Evolutionary conservation across 257 asterid genomes (phyloP), one percentile per base, ranked within the genome.

Genomic region (Nicotiana noctiflora): DNA sequence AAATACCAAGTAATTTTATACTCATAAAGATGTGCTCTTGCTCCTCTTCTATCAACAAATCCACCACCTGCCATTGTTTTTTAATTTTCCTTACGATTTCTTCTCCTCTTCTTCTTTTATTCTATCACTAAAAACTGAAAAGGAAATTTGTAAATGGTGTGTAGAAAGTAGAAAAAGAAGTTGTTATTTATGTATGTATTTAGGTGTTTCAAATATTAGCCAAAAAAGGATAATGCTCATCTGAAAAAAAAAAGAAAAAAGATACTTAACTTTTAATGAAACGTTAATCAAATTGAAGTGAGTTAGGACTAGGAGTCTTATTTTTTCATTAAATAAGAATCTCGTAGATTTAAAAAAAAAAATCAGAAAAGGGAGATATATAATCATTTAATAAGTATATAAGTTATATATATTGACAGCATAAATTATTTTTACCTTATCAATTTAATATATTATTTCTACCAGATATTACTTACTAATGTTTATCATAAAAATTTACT

Each of bases 1-100:
- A 93, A 93, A 83, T 93, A 93, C 34, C 86, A 79, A 2, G 97
- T 93, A 79, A 89, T 92, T 37, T 37, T 90, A 1, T 90, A 85
- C 84, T 93, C 98, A 77, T 93, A 93, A 1, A 87, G 93, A 79
- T 89, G 92, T 70, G 95, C 97, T 83, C 97, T 92, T 0, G 85
- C 90, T 80, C 93, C 95, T 19, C 81, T 82, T 11, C 68, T 75
- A 11, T 87, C 92, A 19, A 51, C 62, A 21, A 89, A 76, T 51
- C 84, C 91, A 19, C 95, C 97, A 18, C 97, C 98, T 2, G 93
- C 98, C 98, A 93, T 92, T 81, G 60, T 40, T 60, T 49, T 29
- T 46, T 49, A 18, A 19, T 29, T 23, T 59, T 9, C 4, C 18
- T 34, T 44, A 65, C 29, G 34, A 66, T 1, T 34, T 63, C n/a